Conservation (phyloP, 495 filamentous ascomycete genomes). For the Darksidea phi region DNA sequence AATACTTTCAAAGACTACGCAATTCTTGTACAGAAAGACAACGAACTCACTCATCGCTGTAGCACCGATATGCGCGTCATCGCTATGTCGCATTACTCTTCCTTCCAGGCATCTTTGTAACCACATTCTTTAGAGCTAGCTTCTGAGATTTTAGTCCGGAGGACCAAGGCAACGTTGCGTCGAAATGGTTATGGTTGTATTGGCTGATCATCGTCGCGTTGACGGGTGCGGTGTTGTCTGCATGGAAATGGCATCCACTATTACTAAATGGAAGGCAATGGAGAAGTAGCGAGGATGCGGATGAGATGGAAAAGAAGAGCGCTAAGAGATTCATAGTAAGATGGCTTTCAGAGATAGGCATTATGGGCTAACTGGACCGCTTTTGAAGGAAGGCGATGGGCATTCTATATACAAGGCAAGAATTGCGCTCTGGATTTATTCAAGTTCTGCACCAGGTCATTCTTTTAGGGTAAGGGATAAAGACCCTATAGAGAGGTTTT, state of each 20-base stretch:
- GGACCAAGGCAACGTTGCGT: background rate
- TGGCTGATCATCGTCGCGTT: background rate
- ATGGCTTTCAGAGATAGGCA: no score
- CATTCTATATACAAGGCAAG: no score
- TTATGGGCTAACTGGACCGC: no score
- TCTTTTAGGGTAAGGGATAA: no score
- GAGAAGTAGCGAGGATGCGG: no score
- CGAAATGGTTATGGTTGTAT: constrained; percentile 11
- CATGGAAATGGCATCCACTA: background rate
- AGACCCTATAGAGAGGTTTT: no score
- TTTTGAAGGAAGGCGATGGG: no score
- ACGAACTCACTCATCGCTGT: constrained; percentile 1
- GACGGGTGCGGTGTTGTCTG: background rate
- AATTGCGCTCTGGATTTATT: no score
- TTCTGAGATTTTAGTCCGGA: constrained; percentile 7
- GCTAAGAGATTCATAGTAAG: no score
- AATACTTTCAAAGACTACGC: background rate
- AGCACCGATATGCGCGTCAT: constrained; percentile 13
- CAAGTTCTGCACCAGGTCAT: no score
- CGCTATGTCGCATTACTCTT: constrained; percentile 4
- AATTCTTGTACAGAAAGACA: constrained; percentile 4
- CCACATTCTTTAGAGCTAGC: constrained; percentile 2
- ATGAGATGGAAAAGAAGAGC: no score
- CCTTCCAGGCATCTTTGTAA: constrained; percentile 13
- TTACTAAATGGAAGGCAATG: no score